A percentile compares a stretch with the other conserved stretches of the same genome.
Evolutionary conservation across 2,329 filamentous ascomycete species (phyloP).

Genomic region (Penicillium sp.): DNA sequence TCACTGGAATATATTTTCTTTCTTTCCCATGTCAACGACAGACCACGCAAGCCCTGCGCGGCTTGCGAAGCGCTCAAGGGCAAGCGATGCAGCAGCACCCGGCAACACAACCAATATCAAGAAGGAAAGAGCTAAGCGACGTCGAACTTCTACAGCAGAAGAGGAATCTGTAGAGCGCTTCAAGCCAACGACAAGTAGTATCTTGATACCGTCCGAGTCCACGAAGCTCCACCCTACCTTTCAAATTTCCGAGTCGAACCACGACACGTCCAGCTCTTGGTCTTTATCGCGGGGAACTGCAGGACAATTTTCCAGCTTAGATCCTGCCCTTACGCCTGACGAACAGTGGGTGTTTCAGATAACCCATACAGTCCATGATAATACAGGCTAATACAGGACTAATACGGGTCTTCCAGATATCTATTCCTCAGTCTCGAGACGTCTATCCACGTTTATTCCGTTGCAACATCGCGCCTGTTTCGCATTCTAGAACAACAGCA

Average conservation of each 20-base stretch:
- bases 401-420: conserved; percentile 41
- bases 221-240: neutral
- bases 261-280: conserved; percentile 42
- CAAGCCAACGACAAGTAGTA: neutral
- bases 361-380: too few species aligned
- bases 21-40: conserved; percentile 23
- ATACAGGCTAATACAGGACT: too few species aligned
- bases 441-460: conserved; percentile 79
- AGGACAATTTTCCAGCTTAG: conserved; percentile 60
- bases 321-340: conserved; percentile 63
- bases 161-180: conserved; percentile 28
- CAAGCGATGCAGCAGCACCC: conserved; percentile 32
- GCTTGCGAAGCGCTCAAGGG: conserved; percentile 37
- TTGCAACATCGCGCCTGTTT: conserved; percentile 78
- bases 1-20: neutral
- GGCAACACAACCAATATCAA: conserved; percentile 27
- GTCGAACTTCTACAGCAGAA: conserved; percentile 33
- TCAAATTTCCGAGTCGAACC: neutral
- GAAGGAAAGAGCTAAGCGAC: conserved; percentile 37
- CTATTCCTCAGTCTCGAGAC: conserved; percentile 76
- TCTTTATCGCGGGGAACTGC: conserved; percentile 56
- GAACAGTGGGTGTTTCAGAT: conserved; percentile 52
- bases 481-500: conserved; percentile 63
- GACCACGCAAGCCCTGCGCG: conserved; percentile 24
- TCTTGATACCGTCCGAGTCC: neutral